Base-by-base conservation (phyloP, 805 yeast genomes). In the Ogataea zsoltii region DNA sequence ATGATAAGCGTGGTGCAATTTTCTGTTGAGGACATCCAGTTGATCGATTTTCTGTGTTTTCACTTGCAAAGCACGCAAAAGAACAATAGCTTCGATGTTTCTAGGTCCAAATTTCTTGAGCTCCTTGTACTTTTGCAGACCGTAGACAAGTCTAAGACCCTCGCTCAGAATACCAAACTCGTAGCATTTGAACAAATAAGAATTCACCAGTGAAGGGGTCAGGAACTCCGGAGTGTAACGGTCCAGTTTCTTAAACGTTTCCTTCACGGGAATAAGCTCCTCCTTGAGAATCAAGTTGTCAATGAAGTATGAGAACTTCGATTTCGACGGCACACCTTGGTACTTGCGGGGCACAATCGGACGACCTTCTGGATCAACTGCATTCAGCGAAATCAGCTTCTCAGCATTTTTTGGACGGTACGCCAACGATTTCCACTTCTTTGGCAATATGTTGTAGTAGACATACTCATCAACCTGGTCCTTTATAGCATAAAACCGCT, bases 381-480 rank as follows among this genome's bases (percentile, higher is more conserved):
- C 54, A 34, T 61, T 51, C 36, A 53, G 32, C 7, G 63, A 48
- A 6, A 44, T 41, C 29, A 60, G 37, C 3, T 15, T 26, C 18
- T 55, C 57, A 2, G 59, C 55, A 42, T 59, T 58, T 23, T 51
- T 56, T 12, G 45, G 35, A 38, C 62, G 55, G 35, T 60, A 63
- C 11, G 61, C 62, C 15, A 56, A 40, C 1, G 58, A 55, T 31
- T 45, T 54, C 51, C 57, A 49, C 31, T 50, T 53, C 16, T 56
- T 52, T 2, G 58, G 51, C 11, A 62, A 32, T 9, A 60, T 40
- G 17, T 52, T 47, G 48, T 41, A 58, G 38, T 63, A 57, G 15
- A 56, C 48, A 30, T 52, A 65, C n/a, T 60, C 63, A 41, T 65
- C 68, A 17, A 65, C 51, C 31, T 58, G 58, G 17, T 52, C 49